Evolutionary conservation across 1,284 basidiomycete species (phyloP).

Genomic region (Sphaerobolus stellatus): DNA sequence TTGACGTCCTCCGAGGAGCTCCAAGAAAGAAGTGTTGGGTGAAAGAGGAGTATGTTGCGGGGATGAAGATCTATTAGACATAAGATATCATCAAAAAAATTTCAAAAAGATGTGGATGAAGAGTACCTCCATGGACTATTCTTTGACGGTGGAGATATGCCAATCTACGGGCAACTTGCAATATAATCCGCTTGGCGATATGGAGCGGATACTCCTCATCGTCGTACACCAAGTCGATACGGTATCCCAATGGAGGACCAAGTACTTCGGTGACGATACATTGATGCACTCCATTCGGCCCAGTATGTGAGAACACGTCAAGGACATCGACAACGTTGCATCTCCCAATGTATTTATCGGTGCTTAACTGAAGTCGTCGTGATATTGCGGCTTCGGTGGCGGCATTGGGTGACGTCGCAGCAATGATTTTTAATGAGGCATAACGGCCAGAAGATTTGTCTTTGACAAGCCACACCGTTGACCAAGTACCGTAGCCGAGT

Average conservation of each 20-base stretch:
- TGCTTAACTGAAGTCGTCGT: neutral
- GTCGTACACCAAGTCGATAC: neutral
- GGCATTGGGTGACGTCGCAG: too few relatives aligned
- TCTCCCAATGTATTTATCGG: constrained; percentile 27
- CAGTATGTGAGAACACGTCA: constrained; percentile 39
- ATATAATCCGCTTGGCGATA: neutral
- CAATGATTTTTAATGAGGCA: neutral
- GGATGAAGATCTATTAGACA: neutral
- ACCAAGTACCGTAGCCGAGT: constrained; percentile 39
- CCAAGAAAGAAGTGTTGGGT: neutral
- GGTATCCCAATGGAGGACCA: neutral
- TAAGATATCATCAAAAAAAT: neutral
- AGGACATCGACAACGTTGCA: constrained; percentile 42
- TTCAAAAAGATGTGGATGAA: neutral
- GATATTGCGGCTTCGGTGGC: neutral
- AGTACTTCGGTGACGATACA: constrained; percentile 45
- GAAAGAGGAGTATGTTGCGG: neutral
- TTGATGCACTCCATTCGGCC: constrained; percentile 40
- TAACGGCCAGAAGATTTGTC: constrained; percentile 22
- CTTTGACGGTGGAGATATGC: neutral
- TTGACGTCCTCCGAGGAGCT: neutral
- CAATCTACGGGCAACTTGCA: neutral
- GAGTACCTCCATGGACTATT: neutral
- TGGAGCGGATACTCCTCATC: neutral
- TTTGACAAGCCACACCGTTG: constrained; percentile 42